A percentile compares a stretch with the other conserved stretches of the same genome.
phyloP scores from a whole-genome alignment of 306 rosid species.

The Amphicarpaea edgeworthii region DNA sequence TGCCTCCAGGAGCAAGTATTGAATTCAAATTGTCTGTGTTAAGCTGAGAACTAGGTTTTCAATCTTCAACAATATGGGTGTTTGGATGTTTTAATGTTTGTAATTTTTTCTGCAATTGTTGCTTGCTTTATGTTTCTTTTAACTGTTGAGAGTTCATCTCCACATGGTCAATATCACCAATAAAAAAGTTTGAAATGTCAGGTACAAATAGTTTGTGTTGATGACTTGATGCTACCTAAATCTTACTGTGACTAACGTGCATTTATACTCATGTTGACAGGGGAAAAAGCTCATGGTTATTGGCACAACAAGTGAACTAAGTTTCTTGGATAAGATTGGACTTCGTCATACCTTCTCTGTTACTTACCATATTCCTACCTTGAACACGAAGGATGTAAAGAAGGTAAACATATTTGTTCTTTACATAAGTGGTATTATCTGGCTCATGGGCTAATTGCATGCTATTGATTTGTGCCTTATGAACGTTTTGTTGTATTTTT shows the following conservation, averaged over 20 bases:
- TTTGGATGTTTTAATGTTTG: conserved; percentile 13
- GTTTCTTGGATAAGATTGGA: conserved; percentile 85
- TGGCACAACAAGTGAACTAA: conserved; percentile 91
- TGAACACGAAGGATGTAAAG: conserved; percentile 75
- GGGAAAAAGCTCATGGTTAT: conserved; percentile 94
- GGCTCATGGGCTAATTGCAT: conserved; percentile 5
- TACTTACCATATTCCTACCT: conserved; percentile 80
- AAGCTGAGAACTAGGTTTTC: not conserved
- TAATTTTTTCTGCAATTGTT: conserved; percentile 30
- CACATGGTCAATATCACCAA: conserved; percentile 34
- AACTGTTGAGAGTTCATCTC: conserved; percentile 39
- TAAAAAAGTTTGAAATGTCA: conserved; percentile 31
- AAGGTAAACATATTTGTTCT: conserved; percentile 63
- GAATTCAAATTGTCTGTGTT: conserved; percentile 32
- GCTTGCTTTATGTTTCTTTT: conserved; percentile 19
- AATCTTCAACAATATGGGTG: conserved; percentile 19
- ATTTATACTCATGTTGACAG: conserved; percentile 55
- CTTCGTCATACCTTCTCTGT: conserved; percentile 77
- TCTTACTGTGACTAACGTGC: conserved; percentile 7
- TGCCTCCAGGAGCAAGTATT: not conserved
- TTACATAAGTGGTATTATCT: conserved; percentile 30
- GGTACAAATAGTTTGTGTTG: conserved; percentile 25
- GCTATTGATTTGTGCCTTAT: too few relatives aligned
- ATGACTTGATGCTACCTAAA: conserved; percentile 19
- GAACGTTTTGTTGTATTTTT: not conserved